These are phyloP conservation scores for Diaporthe caulivora DNA, from an alignment of 2,329 filamentous ascomycete species.

Conservation along the genomic window DNA sequence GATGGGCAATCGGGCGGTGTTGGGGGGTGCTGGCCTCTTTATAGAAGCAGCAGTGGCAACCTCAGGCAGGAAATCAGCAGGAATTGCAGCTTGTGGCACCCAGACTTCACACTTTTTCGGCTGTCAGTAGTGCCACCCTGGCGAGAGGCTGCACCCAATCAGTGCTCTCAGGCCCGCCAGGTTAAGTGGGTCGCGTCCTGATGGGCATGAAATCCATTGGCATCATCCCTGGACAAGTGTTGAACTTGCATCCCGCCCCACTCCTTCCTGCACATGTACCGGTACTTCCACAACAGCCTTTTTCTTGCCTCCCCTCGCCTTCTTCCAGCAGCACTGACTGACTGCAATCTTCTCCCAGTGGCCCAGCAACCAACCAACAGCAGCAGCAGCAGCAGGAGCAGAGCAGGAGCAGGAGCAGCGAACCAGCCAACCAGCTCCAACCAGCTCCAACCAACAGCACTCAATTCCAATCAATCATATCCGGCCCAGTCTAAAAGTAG, in stretches of 20 bases:
- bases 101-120: slow-evolving; percentile 42
- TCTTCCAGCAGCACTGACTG: too few species aligned
- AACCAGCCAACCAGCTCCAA: neutral
- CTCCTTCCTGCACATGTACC: slow-evolving; percentile 24
- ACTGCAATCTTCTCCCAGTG: too few species aligned
- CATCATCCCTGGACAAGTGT: slow-evolving; percentile 27
- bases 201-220: slow-evolving; percentile 22
- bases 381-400: slow-evolving; percentile 7
- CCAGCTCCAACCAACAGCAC: too few species aligned
- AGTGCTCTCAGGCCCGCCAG: neutral
- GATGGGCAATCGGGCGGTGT: slow-evolving; percentile 59
- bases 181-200: slow-evolving; percentile 13
- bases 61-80: slow-evolving; percentile 50
- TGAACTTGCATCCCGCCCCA: slow-evolving; percentile 29
- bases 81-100: slow-evolving; percentile 50
- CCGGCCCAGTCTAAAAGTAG: slow-evolving; percentile 23
- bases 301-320: neutral
- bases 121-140: slow-evolving; percentile 30
- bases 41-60: slow-evolving; percentile 43
- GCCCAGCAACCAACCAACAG: slow-evolving; percentile 18
- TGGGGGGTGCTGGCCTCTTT: slow-evolving; percentile 56
- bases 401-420: neutral
- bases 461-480: neutral
- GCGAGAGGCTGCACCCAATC: slow-evolving; percentile 32
- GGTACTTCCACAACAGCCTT: slow-evolving; percentile 6